A percentile compares a stretch with the other conserved stretches of the same genome.
Conservation (phyloP, 306 rosid species). For the Argentina anserina region DNA sequence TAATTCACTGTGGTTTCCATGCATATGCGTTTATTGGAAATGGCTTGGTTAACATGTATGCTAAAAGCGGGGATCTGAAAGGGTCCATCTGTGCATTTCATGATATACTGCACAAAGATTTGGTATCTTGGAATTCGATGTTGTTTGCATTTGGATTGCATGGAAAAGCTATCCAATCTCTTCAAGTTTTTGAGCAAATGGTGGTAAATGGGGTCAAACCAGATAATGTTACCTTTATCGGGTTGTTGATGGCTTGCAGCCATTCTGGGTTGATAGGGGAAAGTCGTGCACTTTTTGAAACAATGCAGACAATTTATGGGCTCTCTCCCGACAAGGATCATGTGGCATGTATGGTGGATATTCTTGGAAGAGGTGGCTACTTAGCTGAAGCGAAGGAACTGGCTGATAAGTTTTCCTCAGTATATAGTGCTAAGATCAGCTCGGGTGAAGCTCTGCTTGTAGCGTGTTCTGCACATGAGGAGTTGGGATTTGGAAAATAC, state of each 20-base stretch:
- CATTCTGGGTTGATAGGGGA: slow-evolving; percentile 65
- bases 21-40: slow-evolving; percentile 51
- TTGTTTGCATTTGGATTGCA: slow-evolving; percentile 68
- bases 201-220: slow-evolving; percentile 48
- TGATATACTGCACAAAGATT: slow-evolving; percentile 49
- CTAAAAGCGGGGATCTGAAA: slow-evolving; percentile 65
- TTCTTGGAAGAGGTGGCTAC: slow-evolving; percentile 76
- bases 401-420: slow-evolving; percentile 38
- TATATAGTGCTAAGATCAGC: slow-evolving; percentile 23
- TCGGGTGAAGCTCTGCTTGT: slow-evolving; percentile 60
- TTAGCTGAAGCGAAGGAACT: slow-evolving; percentile 57
- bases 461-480: slow-evolving; percentile 53
- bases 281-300: slow-evolving; percentile 45
- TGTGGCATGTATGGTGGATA: slow-evolving; percentile 74
- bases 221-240: slow-evolving; percentile 73
- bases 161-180: slow-evolving; percentile 48
- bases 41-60: slow-evolving; percentile 74
- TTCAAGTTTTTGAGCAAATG: slow-evolving; percentile 51
- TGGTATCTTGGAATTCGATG: slow-evolving; percentile 79
- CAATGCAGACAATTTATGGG: slow-evolving; percentile 51
- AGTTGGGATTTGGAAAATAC: slow-evolving; percentile 36
- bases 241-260: slow-evolving; percentile 77
- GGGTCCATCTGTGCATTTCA: slow-evolving; percentile 46
- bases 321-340: slow-evolving; percentile 55
- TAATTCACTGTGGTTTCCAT: slow-evolving; percentile 44